Percentiles rank a stretch among this genome's conserved stretches.
Evolutionary conservation across 2,329 filamentous ascomycete species (phyloP).

Genomic region (Pseudogymnoascus sp.): DNA sequence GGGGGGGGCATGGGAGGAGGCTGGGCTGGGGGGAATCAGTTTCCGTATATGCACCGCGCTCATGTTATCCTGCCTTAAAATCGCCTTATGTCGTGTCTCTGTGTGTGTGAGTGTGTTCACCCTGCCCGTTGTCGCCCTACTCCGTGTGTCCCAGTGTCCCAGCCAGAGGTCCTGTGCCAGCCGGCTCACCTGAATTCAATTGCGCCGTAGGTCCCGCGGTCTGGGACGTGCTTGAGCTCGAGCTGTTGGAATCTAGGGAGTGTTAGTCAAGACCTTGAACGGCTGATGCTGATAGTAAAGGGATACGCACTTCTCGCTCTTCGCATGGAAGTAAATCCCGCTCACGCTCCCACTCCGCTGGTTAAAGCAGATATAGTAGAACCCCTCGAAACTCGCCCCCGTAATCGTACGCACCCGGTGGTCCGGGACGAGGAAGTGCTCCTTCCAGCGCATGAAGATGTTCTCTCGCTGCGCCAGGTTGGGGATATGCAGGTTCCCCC

Average conservation of each 20-base stretch:
- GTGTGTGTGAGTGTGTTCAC: not conserved
- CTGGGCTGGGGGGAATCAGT: constrained; percentile 3
- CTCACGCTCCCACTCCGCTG: constrained; percentile 78
- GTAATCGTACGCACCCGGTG: constrained; percentile 85
- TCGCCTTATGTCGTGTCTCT: not conserved
- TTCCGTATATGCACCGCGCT: constrained; percentile 5
- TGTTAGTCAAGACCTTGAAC: constrained; percentile 14
- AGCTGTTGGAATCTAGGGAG: constrained; percentile 77
- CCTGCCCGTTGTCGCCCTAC: not conserved
- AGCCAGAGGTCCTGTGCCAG: not conserved
- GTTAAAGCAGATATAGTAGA: constrained; percentile 99
- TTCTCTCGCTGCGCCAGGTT: constrained; percentile 75
- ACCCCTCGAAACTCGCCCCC: constrained; percentile 94
- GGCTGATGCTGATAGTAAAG: not conserved
- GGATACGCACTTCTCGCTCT: constrained; percentile 82
- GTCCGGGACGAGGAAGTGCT: constrained; percentile 93
- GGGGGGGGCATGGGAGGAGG: not conserved
- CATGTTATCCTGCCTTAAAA: constrained; percentile 1
- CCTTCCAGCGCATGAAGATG: constrained; percentile 99
- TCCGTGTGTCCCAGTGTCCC: not conserved
- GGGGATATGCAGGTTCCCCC: constrained; percentile 53
- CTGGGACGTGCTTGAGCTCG: constrained; percentile 79
- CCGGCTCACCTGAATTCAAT: constrained; percentile 73
- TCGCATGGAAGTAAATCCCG: constrained; percentile 96
- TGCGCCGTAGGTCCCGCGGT: constrained; percentile 74